These are phyloP conservation scores for Mortierella sp. DNA, from an alignment of 371 early-diverging fungal species.

Conservation along the genomic window DNA sequence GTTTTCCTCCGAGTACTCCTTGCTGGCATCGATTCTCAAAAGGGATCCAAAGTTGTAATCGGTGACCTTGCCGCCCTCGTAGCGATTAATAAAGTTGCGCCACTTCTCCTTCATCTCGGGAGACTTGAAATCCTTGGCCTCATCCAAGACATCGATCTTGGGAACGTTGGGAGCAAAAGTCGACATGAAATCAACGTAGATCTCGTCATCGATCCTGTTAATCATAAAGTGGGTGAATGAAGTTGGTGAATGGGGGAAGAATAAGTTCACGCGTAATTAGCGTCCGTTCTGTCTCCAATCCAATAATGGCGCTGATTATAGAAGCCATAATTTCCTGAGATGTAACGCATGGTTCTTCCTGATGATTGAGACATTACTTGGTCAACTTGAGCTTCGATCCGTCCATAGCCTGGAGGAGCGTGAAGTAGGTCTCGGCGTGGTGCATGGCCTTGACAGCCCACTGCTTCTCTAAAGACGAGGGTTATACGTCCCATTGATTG, in stretches of 20 bases:
- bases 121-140: conserved; percentile 84
- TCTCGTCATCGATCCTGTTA: conserved; percentile 84
- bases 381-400: conserved; percentile 84
- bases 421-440: conserved; percentile 94
- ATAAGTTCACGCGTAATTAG: background rate
- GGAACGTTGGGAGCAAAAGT: conserved; percentile 72
- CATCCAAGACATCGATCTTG: conserved; percentile 78
- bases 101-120: conserved; percentile 88
- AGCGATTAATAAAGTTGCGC: conserved; percentile 88
- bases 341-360: background rate
- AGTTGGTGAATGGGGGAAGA: background rate
- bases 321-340: background rate
- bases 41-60: conserved; percentile 95
- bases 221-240: background rate
- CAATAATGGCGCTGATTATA: background rate
- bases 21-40: conserved; percentile 80
- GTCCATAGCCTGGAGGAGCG: conserved; percentile 79
- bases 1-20: conserved; percentile 89
- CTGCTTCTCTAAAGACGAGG: conserved; percentile 78
- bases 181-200: conserved; percentile 80
- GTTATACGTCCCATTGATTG: background rate
- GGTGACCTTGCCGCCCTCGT: conserved; percentile 82
- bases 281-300: background rate
- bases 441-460: conserved; percentile 96
- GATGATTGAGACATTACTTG: conserved; percentile 61